Evolutionary conservation across 441 rosid genomes (phyloP).

Genomic region (Populus hybrid): DNA sequence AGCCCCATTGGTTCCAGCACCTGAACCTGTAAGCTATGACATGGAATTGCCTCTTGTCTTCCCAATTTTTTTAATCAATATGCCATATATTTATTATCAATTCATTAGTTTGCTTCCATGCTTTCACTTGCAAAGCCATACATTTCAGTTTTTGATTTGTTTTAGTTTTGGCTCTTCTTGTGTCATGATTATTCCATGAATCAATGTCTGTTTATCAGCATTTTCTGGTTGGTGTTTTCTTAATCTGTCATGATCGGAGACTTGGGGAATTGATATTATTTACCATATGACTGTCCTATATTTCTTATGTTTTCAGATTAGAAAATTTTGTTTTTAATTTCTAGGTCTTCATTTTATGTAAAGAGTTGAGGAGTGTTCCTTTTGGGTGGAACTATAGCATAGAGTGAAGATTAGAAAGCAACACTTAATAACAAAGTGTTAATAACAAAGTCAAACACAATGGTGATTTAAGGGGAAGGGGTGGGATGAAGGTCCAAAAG

Average conservation of each 20-base stretch:
- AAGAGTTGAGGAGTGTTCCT: neutral
- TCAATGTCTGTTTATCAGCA: neutral
- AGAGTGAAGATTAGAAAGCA: too few relatives aligned
- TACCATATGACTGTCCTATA: neutral
- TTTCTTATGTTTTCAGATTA: neutral
- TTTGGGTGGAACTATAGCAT: too few relatives aligned
- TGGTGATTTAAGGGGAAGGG: too few relatives aligned
- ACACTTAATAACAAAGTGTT: too few relatives aligned
- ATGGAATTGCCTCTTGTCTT: constrained; percentile 4
- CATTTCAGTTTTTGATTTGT: neutral
- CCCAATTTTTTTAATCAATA: constrained; percentile 4
- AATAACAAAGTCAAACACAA: too few relatives aligned
- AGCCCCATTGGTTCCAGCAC: constrained; percentile 47
- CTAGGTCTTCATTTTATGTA: neutral
- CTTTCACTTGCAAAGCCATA: constrained; percentile 1
- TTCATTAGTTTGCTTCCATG: neutral
- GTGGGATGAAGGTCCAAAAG: too few relatives aligned
- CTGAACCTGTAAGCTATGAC: constrained; percentile 56
- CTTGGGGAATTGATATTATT: neutral
- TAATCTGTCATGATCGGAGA: neutral
- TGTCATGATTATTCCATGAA: constrained; percentile 8
- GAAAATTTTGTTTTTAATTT: neutral
- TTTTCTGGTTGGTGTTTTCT: neutral
- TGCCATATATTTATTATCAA: constrained; percentile 5
- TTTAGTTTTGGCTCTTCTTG: neutral